Evolutionary conservation across 2,329 filamentous ascomycete species (phyloP), one percentile per base, ranked within the genome.

Genomic region (Pyricularia grisea): DNA sequence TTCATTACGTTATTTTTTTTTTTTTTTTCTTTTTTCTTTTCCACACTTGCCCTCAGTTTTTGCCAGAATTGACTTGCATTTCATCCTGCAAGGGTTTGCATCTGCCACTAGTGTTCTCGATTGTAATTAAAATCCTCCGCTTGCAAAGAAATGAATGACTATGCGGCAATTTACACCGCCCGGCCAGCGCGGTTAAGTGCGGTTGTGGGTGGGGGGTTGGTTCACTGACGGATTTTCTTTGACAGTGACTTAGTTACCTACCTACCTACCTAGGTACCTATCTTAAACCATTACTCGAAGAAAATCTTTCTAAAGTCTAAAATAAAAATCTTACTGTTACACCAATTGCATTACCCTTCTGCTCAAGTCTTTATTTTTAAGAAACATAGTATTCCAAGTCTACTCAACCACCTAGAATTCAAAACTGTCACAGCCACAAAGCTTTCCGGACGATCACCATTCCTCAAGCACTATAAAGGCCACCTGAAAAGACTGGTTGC

Each of bases 401-500:
- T 11, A 36, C 33, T n/a, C n/a, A n/a, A n/a, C n/a, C n/a, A n/a
- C n/a, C n/a, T n/a, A n/a, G n/a, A n/a, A n/a, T n/a, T n/a, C n/a
- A 20, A 20, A 42, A 42, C 3, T 6, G 42, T 50, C 17, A 2
- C 42, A 50, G 6, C 7, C 1, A 6, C 42, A 50, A 50, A 20
- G 17, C 6, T 50, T 50, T 2, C 20, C 42, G 17, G 2, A n/a
- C 6, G 3, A 17, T 20, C 42, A 50, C 20, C 4, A 20, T 50
- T 28, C 17, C 60, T 27, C 12, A 63, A 27, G 60, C 9, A 63
- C 2, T 17, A 17, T 30, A 28, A 63, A 27, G 60, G 69, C 65
- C 69, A 71, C 76, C 77, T 75, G 77, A 79, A 80, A 78, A 78
- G 78, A 81, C 81, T 80, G 76, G 77, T 80, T 81, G 82, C 82